Percentiles rank a stretch among this genome's conserved stretches.
Evolutionary conservation across 2,329 filamentous ascomycete species (phyloP).

Genomic region (Trichoderma oligosporum): DNA sequence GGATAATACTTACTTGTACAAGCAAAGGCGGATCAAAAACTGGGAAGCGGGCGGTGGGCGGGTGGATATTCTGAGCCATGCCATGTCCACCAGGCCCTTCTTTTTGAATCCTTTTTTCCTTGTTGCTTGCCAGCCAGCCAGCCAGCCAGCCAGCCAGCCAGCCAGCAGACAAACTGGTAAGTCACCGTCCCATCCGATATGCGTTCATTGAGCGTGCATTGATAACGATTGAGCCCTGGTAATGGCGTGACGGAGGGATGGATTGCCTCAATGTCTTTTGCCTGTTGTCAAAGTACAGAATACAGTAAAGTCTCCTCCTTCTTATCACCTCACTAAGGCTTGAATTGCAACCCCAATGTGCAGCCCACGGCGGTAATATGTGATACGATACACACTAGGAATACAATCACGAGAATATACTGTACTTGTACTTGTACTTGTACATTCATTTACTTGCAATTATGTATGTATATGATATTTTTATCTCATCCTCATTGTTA

Average conservation of each 20-base stretch:
- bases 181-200: conserved; percentile 13
- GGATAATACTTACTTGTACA: neutral
- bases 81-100: no score
- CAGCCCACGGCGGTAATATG: neutral
- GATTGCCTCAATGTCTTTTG: conserved; percentile 3
- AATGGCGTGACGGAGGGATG: conserved; percentile 13
- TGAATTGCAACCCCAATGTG: neutral
- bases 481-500: no score
- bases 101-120: no score
- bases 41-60: neutral
- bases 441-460: no score
- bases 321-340: neutral
- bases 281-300: neutral
- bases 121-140: no score
- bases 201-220: conserved; percentile 14
- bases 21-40: neutral
- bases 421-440: neutral
- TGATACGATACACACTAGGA: neutral
- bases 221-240: conserved; percentile 15
- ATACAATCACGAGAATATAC: neutral
- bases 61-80: no score
- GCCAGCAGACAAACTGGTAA: no score
- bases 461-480: no score
- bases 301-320: neutral
- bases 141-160: no score